Conservation (phyloP, 169 alveolate genomes). For the Cryptosporidium baileyi region DNA sequence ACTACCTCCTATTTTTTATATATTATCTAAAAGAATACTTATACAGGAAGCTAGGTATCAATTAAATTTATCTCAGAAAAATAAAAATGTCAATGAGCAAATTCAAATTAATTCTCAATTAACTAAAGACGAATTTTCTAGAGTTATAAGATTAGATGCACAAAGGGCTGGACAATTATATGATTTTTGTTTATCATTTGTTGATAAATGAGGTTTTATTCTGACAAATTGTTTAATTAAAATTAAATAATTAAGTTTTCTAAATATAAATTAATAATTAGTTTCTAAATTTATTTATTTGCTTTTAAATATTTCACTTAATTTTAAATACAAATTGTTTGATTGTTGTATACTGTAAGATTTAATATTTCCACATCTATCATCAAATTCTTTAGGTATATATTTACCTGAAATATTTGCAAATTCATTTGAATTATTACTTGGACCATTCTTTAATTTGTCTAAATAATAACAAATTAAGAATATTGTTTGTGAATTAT, state of each 20-base stretch:
- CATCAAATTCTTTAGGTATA: not conserved
- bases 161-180: slow-evolving; percentile 76
- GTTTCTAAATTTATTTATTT: not conserved
- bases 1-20: slow-evolving; percentile 75
- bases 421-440: not conserved
- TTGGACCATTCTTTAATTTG: slow-evolving; percentile 14
- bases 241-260: not conserved
- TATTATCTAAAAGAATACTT: slow-evolving; percentile 73
- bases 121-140: slow-evolving; percentile 70
- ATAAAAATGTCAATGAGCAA: not conserved
- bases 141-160: slow-evolving; percentile 74
- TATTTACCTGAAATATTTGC: not conserved
- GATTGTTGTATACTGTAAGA: slow-evolving; percentile 49
- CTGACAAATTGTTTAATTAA: not conserved
- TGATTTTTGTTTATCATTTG: slow-evolving; percentile 76
- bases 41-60: slow-evolving; percentile 71
- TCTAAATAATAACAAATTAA: slow-evolving; percentile 24
- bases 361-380: slow-evolving; percentile 18
- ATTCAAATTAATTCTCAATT: not conserved
- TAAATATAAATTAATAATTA: slow-evolving; percentile 8
- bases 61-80: not conserved
- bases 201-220: slow-evolving; percentile 17
- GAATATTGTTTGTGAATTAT: slow-evolving; percentile 28
- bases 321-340: not conserved
- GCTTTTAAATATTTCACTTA: not conserved